Evolutionary conservation across 1,284 basidiomycete species (phyloP), one percentile per base, ranked within the genome.

Genomic region (Earliella scabrosa): DNA sequence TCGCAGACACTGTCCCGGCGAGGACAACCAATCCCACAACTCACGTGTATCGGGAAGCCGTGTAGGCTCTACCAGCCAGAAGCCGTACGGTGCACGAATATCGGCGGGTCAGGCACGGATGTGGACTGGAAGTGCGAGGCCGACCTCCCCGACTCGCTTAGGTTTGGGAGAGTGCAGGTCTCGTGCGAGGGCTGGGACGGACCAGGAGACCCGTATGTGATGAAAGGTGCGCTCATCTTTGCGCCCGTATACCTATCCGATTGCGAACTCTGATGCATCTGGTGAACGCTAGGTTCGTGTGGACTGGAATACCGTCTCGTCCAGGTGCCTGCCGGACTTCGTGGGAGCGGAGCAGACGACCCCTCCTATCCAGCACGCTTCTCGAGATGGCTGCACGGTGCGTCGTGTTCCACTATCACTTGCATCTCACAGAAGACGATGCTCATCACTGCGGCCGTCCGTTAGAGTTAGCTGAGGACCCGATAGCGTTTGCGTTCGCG

Each of bases 81-180:
- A 56, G 91, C 88, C n/a, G 87, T 97, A 26, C 86, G 92, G 60
- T 98, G 95, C 71, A 78, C 78, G 44, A 92, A 89, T 61, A 77
- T 88, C 45, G 93, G 95, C 35, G 90, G 91, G 8, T 75, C 76
- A 58, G 93, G 90, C 2, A 76, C 82, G 1, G 86, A 90, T 11
- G 83, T 93, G 4, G 92, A 95, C 66, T 96, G 93, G 93, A 90
- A 88, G 88, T 98, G 95, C 71, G 87, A 93, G 69, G 92, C 95
- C 7, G 95, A 98, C 68, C 76, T 98, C 9, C 95, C 95, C 2
- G 84, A 86, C 40, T 77, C 84, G 2, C 70, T 96, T 51, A 79
- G 92, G 14, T 88, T 98, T 56, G 95, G 95, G 8, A 80, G 85
- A 53, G 87, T 97, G 0, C 81, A 86, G 58, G 89, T 98, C 1